Base-by-base conservation (phyloP, 2,329 filamentous ascomycete species). In the Phyllosticta paracitricarpa region DNA sequence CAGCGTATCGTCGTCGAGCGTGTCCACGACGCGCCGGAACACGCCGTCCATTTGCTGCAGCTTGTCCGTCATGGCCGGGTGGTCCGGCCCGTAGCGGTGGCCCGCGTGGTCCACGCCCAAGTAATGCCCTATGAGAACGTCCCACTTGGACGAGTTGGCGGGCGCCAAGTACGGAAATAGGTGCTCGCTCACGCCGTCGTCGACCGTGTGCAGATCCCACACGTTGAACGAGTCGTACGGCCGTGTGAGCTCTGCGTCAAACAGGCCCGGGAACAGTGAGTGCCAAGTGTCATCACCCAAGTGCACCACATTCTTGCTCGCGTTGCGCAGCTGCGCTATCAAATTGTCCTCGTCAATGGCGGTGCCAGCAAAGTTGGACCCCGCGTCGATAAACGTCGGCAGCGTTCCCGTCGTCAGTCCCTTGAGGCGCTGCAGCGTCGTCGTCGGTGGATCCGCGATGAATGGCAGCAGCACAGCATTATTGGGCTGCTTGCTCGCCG, bases 241-340 rank as follows among this genome's bases (percentile, higher is more conserved):
- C 67, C 82, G 84, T 67, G 92, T 96, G 61, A 97, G 84, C 61
- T 93, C 89, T 8, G 86, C 78, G 72, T 96, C 87, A 69, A 99
- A 99, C 73, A 95, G 91, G n/a, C 82, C 89, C 0, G 94, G 94
- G 71, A 97, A 99, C 17, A 99, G 79, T 53, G 90, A 83, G 66
- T 91, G 89, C 94, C 94, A 99, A 4, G 94, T 99, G 75, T 99
- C 93, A 72, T 99, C 94, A n/a, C 94, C 94, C 48, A 99, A 78
- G 69, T 99, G 95, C 5, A 92, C 94, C 66, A 99, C 84, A 65
- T 83, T 89, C 79, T 91, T 88, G 40, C 85, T 84, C 17, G 84
- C 82, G 67, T 80, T 77, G 61, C 78, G 81, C 63, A 89, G 68
- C 68, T 89, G 87, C 59, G 82, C 81, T 14, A 90, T 77, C 54